Conservation (phyloP, 352 stramenopile genomes). For the Globisporangium lucens region DNA sequence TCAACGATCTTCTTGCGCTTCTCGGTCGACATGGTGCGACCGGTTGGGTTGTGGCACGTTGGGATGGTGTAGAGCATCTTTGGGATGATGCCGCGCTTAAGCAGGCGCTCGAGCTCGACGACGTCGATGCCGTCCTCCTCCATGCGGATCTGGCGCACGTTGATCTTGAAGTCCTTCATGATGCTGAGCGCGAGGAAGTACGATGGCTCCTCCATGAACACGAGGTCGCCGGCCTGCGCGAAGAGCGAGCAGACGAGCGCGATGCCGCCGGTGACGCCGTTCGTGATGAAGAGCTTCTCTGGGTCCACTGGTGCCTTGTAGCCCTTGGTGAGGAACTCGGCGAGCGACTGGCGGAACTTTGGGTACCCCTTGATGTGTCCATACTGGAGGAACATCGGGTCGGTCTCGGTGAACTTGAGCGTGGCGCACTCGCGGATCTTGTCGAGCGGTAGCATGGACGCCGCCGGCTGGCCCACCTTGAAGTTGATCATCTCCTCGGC, state of each 20-base stretch:
- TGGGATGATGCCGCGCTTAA: constrained; percentile 69
- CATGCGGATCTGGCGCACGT: constrained; percentile 89
- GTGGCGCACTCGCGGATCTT: constrained; percentile 77
- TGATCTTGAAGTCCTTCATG: constrained; percentile 93
- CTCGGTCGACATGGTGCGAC: constrained; percentile 75
- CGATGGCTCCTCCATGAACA: constrained; percentile 92
- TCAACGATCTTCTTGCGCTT: constrained; percentile 87
- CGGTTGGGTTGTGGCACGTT: constrained; percentile 94
- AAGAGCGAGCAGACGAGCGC: constrained; percentile 88
- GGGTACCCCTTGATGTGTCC: constrained; percentile 87
- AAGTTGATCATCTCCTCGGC: constrained; percentile 89
- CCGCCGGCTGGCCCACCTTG: constrained; percentile 83
- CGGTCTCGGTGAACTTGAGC: constrained; percentile 81
- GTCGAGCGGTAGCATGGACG: constrained; percentile 82
- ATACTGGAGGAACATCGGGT: constrained; percentile 89
- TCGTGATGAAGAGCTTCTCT: constrained; percentile 91
- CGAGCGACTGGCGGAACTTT: constrained; percentile 77
- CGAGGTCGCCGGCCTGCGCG: constrained; percentile 84
- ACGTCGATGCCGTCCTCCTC: constrained; percentile 85
- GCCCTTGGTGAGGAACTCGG: constrained; percentile 75
- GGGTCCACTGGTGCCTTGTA: constrained; percentile 75
- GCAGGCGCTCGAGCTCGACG: constrained; percentile 82
- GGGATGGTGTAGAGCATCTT: constrained; percentile 95
- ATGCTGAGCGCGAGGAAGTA: constrained; percentile 94
- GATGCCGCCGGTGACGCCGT: constrained; percentile 91